Evolutionary conservation across 2,329 filamentous ascomycete species (phyloP), one percentile per base, ranked within the genome.

Genomic region (Calonectria pauciramosa): DNA sequence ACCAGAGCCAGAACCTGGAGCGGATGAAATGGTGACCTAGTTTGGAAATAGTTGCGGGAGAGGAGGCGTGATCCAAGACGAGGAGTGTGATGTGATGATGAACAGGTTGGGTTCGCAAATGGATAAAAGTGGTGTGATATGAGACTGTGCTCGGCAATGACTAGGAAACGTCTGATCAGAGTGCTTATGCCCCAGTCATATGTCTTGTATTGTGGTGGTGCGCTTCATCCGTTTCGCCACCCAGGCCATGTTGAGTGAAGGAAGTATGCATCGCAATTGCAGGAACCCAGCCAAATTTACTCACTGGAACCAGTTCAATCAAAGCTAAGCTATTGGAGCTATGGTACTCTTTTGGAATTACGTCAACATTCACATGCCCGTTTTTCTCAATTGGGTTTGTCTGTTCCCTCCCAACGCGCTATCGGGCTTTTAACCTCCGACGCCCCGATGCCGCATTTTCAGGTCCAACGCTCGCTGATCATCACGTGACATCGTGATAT

Each of bases 401-500:
- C 10, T 63, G 13, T 18, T 16, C 36, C 26, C 23, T 14, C 26
- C 4, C 60, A 44, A n/a, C 5, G n/a, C 18, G n/a, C 44, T 51
- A 71, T 80, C 78, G 79, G 79, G 65, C 47, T 41, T n/a, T 77
- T 79, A 76, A 54, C 13, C 41, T 77, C 72, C 32, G 2, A 63
- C 66, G n/a, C 44, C 0, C 79, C 79, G 78, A 56, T 16, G 26
- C 41, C 18, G 67, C 60, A 56, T 41, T 49, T 51, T 30, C 49
- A 32, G 65, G 13, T 49, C 26, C 5, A 38, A 13, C 16, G 3
- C 41, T 8, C 18, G 8, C 41, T 9, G 7, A n/a, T 10, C 7
- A 18, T 75, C 79, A 81, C 79, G 79, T 81, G 79, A 81, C 59
- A 80, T 81, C 74, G 75, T 77, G 79, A 81, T 79, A 47, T 81